Evolutionary conservation across 306 rosid genomes (phyloP), one percentile per base, ranked within the genome.

Genomic region (Rosa persica): DNA sequence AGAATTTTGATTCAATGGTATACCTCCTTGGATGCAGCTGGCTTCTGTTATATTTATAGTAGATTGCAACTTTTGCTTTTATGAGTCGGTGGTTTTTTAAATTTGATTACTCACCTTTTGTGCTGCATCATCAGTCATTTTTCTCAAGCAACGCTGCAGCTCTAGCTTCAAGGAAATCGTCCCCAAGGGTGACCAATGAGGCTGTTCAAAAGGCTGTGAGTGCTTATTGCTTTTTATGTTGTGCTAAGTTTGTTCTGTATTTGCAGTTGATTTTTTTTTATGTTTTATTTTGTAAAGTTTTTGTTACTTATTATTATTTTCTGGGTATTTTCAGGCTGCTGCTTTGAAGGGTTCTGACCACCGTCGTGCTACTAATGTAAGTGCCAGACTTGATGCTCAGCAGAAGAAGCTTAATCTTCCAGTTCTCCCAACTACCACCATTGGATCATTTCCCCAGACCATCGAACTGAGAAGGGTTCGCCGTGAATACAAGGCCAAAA

Each of bases 401-500:
- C 98, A 91, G 78, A 93, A 88, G 92, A 91, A 93, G 89, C 94
- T 93, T 69, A 93, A 93, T 83, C 98, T 93, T 79, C 98, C 98
- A 83, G 76, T 93, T 81, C 98, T 93, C 46, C 98, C 98, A 77
- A 93, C 98, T 43, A 93, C 98, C 79, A 93, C 98, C 46, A 93
- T 93, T 84, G 98, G 98, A 55, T 93, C 98, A 25, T 93, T 93
- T 94, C 98, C 98, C 67, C 98, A 93, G 83, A 93, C 98, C 62
- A 80, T 88, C 12, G 98, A 93, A 69, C 76, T 93, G 19, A 89
- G 98, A 81, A 93, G 94, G 87, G 95, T 93, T 0, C 97, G 98
- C 51, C 98, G 98, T 84, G 98, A 93, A 58, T 91, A 76, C 93
- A 93, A 93, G 92, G 98, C 95, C 76, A 89, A 89, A 23, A 93